Evolutionary conservation across 108 stramenopile species (phyloP).

Genomic region (Stephanodiscus triporus): DNA sequence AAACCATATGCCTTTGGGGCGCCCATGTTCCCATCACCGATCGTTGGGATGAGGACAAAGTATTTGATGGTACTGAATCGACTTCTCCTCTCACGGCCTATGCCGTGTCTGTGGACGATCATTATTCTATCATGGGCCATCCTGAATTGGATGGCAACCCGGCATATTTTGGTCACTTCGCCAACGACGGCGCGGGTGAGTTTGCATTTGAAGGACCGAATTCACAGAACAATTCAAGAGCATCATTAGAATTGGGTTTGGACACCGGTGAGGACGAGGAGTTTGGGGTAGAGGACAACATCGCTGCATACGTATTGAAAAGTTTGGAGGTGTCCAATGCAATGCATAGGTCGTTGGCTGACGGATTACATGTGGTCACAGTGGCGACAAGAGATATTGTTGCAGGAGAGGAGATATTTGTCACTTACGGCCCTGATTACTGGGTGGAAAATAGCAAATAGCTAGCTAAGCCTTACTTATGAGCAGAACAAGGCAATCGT

Average conservation of each 20-base stretch:
- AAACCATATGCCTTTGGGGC: constrained; percentile 36
- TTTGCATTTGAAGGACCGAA: constrained; percentile 16
- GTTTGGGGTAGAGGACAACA: constrained; percentile 25
- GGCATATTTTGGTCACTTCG: constrained; percentile 48
- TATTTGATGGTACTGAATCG: constrained; percentile 25
- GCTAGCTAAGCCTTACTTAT: neutral
- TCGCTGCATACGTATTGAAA: constrained; percentile 29
- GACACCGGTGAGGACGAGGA: constrained; percentile 12
- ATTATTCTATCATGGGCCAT: constrained; percentile 43
- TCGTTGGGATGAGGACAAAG: constrained; percentile 26
- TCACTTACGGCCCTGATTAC: constrained; percentile 51
- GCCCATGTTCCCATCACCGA: constrained; percentile 10
- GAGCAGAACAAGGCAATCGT: neutral
- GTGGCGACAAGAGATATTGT: constrained; percentile 43
- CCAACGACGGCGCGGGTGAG: constrained; percentile 51
- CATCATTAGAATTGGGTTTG: constrained; percentile 20
- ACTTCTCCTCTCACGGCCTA: constrained; percentile 27
- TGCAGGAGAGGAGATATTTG: constrained; percentile 47
- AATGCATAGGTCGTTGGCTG: constrained; percentile 28
- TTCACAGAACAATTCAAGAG: constrained; percentile 12
- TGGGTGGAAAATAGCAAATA: constrained; percentile 27
- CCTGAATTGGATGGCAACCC: constrained; percentile 37
- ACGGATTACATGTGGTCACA: constrained; percentile 36
- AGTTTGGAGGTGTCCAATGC: constrained; percentile 40
- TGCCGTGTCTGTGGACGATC: constrained; percentile 23